Evolutionary conservation across 768 basidiomycete species (phyloP).

Genomic region (Agaricus subrufescens): DNA sequence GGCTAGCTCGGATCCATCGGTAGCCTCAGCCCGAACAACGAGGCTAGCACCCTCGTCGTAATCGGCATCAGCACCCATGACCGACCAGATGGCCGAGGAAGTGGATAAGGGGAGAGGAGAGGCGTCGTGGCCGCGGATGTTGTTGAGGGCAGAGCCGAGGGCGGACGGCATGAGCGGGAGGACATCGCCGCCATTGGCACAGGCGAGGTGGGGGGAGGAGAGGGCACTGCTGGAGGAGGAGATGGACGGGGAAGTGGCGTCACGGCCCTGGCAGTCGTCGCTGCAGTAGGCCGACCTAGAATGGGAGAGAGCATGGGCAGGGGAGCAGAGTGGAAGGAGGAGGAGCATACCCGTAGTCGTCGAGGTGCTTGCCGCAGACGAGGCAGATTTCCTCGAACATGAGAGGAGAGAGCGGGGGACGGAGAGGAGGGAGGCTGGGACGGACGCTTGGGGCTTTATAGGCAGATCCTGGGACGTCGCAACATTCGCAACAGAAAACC

Average conservation of each 20-base stretch:
- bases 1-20: slow-evolving; percentile 34
- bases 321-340: slow-evolving; percentile 10
- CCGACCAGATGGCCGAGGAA: slow-evolving; percentile 64
- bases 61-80: slow-evolving; percentile 46
- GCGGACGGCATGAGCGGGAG: slow-evolving; percentile 64
- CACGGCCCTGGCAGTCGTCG: slow-evolving; percentile 58
- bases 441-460: slow-evolving; percentile 28
- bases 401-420: slow-evolving; percentile 10
- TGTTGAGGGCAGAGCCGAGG: slow-evolving; percentile 51
- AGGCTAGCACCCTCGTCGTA: slow-evolving; percentile 47
- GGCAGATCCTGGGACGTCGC: slow-evolving; percentile 29
- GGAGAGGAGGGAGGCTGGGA: slow-evolving; percentile 15
- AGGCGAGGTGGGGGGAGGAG: slow-evolving; percentile 60
- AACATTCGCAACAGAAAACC: slow-evolving; percentile 28
- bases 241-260: slow-evolving; percentile 62
- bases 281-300: slow-evolving; percentile 66
- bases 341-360: slow-evolving; percentile 53
- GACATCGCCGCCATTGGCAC: slow-evolving; percentile 52
- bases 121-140: slow-evolving; percentile 39
- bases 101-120: slow-evolving; percentile 59
- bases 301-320: slow-evolving; percentile 9
- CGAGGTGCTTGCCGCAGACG: slow-evolving; percentile 61
- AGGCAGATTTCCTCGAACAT: slow-evolving; percentile 85
- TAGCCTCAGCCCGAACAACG: slow-evolving; percentile 28
- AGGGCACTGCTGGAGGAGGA: slow-evolving; percentile 65